These are phyloP conservation scores for Penicillium sp. DNA, from an alignment of 2,329 filamentous ascomycete genomes.

Conservation along the genomic window DNA sequence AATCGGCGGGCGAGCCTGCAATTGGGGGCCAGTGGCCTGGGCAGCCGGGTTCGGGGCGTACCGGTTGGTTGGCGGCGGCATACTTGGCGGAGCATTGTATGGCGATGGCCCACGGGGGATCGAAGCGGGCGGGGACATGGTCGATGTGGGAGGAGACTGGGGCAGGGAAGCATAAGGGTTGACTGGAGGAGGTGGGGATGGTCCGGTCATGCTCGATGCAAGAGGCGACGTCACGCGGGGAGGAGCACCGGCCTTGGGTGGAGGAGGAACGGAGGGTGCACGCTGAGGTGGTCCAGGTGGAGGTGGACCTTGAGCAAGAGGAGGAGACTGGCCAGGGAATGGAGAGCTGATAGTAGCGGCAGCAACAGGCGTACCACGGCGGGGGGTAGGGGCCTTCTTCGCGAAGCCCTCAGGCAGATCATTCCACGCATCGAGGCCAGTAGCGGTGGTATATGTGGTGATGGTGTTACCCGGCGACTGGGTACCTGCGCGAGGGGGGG, in stretches of 20 bases:
- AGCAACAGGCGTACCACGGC: constrained; percentile 73
- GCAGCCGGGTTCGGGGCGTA: constrained; percentile 71
- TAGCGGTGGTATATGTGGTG: constrained; percentile 64
- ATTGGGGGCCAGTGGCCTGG: constrained; percentile 55
- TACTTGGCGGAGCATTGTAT: constrained; percentile 78
- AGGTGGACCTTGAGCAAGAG: constrained; percentile 45
- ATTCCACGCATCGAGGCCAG: constrained; percentile 85
- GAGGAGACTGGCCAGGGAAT: constrained; percentile 68
- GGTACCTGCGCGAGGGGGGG: constrained; percentile 67
- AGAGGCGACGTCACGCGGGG: constrained; percentile 73
- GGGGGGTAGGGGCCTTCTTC: constrained; percentile 67
- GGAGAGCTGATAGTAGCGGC: constrained; percentile 70
- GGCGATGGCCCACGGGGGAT: constrained; percentile 77
- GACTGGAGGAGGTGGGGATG: constrained; percentile 52
- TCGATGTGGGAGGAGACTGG: constrained; percentile 49
- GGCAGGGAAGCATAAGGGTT: constrained; percentile 45
- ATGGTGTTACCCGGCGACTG: constrained; percentile 66
- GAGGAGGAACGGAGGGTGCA: constrained; percentile 75
- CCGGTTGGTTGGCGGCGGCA: constrained; percentile 70
- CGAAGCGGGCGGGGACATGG: constrained; percentile 54
- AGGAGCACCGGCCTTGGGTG: constrained; percentile 75
- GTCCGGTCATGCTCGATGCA: constrained; percentile 65
- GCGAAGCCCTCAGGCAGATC: constrained; percentile 83
- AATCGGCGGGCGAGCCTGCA: constrained; percentile 52
- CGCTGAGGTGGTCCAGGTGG: constrained; percentile 62